Evolutionary conservation across 176 grass and related monocot species (phyloP).

Genomic region (Aegilops speltoides): DNA sequence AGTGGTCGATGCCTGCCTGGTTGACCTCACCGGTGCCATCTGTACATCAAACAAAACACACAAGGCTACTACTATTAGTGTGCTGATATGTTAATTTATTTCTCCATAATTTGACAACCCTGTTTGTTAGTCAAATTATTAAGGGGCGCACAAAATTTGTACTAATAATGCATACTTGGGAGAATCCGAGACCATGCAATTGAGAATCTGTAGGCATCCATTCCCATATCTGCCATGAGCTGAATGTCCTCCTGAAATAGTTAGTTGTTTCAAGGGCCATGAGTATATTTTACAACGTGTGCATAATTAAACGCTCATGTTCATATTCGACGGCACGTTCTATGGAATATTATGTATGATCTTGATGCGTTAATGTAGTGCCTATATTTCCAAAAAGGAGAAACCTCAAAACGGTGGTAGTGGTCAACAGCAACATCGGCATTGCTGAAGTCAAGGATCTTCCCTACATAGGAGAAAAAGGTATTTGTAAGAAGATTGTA

Average conservation of each 20-base stretch:
- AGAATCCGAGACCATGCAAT: slow-evolving; percentile 77
- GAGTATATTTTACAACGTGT: not conserved
- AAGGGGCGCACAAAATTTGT: not conserved
- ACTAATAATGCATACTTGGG: slow-evolving; percentile 38
- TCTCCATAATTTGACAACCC: not conserved
- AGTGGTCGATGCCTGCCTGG: slow-evolving; percentile 66
- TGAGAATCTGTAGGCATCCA: slow-evolving; percentile 86
- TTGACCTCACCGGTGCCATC: slow-evolving; percentile 66
- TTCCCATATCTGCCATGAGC: slow-evolving; percentile 74
- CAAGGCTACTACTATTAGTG: not conserved
- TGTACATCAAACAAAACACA: slow-evolving; percentile 2
- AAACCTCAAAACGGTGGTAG: slow-evolving; percentile 65
- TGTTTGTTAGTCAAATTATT: not conserved
- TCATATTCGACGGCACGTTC: not conserved
- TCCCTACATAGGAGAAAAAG: slow-evolving; percentile 37
- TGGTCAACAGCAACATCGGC: slow-evolving; percentile 75
- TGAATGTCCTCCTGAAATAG: slow-evolving; percentile 60
- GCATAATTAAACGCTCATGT: not conserved
- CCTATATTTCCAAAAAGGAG: not conserved
- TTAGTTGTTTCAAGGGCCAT: not conserved
- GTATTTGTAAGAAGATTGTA: not conserved
- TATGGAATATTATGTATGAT: not conserved
- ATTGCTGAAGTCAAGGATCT: slow-evolving; percentile 73
- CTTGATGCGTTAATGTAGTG: not conserved
- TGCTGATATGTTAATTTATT: not conserved